Percentiles rank a stretch among this genome's conserved stretches.
phyloP scores from a whole-genome alignment of 2,329 filamentous ascomycete genomes.

The Ustilaginoidea virens region DNA sequence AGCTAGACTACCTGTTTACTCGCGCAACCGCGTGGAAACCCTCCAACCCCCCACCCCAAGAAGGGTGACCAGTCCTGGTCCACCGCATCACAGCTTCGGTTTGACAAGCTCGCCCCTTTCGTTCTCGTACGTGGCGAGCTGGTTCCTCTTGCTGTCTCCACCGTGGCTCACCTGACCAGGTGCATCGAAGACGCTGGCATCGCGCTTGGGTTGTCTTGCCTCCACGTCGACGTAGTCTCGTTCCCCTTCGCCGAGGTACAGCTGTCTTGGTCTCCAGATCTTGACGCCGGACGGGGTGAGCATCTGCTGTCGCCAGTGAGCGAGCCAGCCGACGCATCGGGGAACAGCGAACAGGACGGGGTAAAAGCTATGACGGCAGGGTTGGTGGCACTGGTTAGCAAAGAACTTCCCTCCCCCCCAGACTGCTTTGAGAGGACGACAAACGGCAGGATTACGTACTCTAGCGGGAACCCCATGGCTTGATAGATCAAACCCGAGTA shows the following conservation, averaged over 20 bases:
- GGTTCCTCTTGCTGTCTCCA: constrained; percentile 25
- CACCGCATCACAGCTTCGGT: constrained; percentile 9
- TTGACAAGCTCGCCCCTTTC: constrained; percentile 17
- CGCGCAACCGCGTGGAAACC: too few relatives aligned
- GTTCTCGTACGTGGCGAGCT: constrained; percentile 23
- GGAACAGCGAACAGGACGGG: constrained; percentile 35
- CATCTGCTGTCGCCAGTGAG: constrained; percentile 36
- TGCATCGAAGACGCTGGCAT: constrained; percentile 17
- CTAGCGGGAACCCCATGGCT: constrained; percentile 35
- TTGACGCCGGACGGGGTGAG: constrained; percentile 29
- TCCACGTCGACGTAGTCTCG: constrained; percentile 26
- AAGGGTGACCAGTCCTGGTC: too few relatives aligned
- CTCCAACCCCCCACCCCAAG: too few relatives aligned
- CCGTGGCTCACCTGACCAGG: constrained; percentile 22
- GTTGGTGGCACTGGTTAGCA: too few relatives aligned
- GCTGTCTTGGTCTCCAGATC: constrained; percentile 33
- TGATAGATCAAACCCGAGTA: constrained; percentile 37
- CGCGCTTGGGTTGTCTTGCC: constrained; percentile 16
- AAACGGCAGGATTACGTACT: constrained; percentile 12
- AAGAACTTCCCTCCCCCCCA: too few relatives aligned
- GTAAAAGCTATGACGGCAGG: constrained; percentile 27
- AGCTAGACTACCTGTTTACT: too few relatives aligned
- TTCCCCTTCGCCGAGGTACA: constrained; percentile 29
- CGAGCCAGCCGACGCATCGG: constrained; percentile 33
- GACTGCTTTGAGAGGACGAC: background rate